Conservation (phyloP, 306 rosid genomes). For the Cicer arietinum region DNA sequence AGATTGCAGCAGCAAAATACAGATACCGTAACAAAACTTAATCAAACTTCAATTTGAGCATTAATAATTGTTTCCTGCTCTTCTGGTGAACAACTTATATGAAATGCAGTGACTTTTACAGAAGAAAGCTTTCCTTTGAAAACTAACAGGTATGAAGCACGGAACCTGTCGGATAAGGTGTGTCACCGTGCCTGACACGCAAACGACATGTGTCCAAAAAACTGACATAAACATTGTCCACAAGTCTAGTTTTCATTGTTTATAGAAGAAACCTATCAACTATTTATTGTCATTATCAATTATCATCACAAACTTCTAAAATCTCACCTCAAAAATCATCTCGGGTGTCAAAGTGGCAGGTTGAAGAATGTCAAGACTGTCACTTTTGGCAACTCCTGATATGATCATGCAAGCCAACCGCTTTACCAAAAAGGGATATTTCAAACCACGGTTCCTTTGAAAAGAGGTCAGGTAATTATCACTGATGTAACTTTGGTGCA, state of each 20-base stretch:
- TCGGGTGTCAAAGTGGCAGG: constrained; percentile 73
- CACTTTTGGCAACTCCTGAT: constrained; percentile 64
- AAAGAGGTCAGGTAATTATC: constrained; percentile 43
- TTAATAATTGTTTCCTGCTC: constrained; percentile 28
- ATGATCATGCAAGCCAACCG: constrained; percentile 93
- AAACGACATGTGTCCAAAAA: no score
- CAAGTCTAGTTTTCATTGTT: constrained; percentile 2
- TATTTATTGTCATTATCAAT: constrained; percentile 11
- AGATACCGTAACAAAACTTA: constrained; percentile 36
- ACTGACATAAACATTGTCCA: background rate
- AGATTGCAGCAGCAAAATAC: constrained; percentile 19
- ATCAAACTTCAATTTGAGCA: constrained; percentile 26
- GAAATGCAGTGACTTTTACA: background rate
- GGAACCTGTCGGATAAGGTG: no score
- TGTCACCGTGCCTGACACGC: no score
- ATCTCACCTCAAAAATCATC: constrained; percentile 64
- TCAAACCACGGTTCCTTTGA: constrained; percentile 69
- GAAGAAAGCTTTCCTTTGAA: constrained; percentile 30
- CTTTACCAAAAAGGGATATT: constrained; percentile 86
- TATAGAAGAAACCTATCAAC: constrained; percentile 23
- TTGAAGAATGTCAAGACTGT: constrained; percentile 85
- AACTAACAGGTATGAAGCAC: background rate
- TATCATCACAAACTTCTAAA: constrained; percentile 11
- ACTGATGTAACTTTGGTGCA: constrained; percentile 13
- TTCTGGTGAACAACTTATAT: constrained; percentile 13